Conservation (phyloP, 768 basidiomycete species). For the Lactarius trivialis region DNA sequence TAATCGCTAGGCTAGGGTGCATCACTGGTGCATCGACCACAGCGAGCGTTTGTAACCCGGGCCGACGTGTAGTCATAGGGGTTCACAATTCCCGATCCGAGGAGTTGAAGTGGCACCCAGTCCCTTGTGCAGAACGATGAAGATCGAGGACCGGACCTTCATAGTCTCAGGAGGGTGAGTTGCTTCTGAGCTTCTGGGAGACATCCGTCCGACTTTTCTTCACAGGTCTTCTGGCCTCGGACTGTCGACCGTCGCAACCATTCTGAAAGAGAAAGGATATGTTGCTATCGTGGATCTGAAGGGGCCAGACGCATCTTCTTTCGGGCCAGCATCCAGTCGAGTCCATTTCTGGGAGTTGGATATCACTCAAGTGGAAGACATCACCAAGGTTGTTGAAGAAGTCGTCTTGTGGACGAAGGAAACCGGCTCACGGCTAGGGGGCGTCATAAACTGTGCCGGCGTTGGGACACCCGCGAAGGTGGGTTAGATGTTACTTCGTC, state of each 20-base stretch:
- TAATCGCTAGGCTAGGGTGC: no score
- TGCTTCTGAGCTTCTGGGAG: neutral
- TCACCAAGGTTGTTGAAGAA: slow-evolving; percentile 25
- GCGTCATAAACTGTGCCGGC: slow-evolving; percentile 55
- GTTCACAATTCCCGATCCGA: neutral
- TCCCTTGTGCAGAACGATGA: slow-evolving; percentile 32
- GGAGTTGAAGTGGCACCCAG: neutral
- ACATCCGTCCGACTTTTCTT: neutral
- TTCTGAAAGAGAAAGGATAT: slow-evolving; percentile 33
- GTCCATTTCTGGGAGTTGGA: slow-evolving; percentile 25
- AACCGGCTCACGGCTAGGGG: slow-evolving; percentile 44
- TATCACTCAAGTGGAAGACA: slow-evolving; percentile 26
- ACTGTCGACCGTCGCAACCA: slow-evolving; percentile 42
- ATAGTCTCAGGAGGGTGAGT: slow-evolving; percentile 52
- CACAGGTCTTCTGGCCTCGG: slow-evolving; percentile 52
- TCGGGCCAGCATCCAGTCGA: neutral
- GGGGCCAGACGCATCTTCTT: slow-evolving; percentile 26
- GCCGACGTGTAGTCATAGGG: neutral
- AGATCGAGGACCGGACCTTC: slow-evolving; percentile 46
- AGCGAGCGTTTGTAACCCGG: neutral
- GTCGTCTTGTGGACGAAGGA: slow-evolving; percentile 26
- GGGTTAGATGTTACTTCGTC: neutral
- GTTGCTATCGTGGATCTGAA: slow-evolving; percentile 45
- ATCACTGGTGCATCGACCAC: neutral
- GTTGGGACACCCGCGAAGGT: slow-evolving; percentile 35